Percentiles rank a stretch among this genome's conserved stretches.
phyloP scores from a whole-genome alignment of 169 alveolate genomes.

The Plasmodium gaboni region DNA sequence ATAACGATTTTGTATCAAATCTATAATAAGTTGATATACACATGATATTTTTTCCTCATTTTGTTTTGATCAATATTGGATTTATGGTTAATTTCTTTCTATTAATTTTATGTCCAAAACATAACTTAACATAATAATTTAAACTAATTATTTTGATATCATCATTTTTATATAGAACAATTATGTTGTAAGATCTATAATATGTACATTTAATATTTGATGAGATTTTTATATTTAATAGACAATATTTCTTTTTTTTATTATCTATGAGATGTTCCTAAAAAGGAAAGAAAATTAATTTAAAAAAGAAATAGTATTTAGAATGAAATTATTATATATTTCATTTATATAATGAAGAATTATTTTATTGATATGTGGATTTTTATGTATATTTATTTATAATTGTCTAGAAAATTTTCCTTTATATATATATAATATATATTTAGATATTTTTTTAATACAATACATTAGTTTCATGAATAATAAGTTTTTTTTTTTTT shows the following conservation, averaged over 20 bases:
- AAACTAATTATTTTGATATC: conserved; percentile 64
- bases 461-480: too few species aligned
- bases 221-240: conserved; percentile 40
- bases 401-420: too few species aligned
- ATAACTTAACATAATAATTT: conserved; percentile 57
- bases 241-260: conserved; percentile 30
- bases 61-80: conserved; percentile 77
- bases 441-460: too few species aligned
- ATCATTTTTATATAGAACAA: conserved; percentile 65
- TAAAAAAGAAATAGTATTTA: too few species aligned
- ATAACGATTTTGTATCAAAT: conserved; percentile 88
- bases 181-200: conserved; percentile 66
- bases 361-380: too few species aligned
- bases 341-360: too few species aligned
- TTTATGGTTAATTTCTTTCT: conserved; percentile 74
- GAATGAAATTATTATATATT: too few species aligned
- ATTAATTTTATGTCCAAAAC: conserved; percentile 68
- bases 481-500: conserved; percentile 47
- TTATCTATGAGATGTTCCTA: conserved; percentile 65
- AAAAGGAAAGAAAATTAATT: too few species aligned
- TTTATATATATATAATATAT: too few species aligned
- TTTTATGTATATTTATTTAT: too few species aligned
- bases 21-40: conserved; percentile 91
- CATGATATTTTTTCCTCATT: conserved; percentile 87
- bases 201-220: conserved; percentile 36